phyloP scores from a whole-genome alignment of 768 basidiomycete species.

The Pleurotus platypus region DNA sequence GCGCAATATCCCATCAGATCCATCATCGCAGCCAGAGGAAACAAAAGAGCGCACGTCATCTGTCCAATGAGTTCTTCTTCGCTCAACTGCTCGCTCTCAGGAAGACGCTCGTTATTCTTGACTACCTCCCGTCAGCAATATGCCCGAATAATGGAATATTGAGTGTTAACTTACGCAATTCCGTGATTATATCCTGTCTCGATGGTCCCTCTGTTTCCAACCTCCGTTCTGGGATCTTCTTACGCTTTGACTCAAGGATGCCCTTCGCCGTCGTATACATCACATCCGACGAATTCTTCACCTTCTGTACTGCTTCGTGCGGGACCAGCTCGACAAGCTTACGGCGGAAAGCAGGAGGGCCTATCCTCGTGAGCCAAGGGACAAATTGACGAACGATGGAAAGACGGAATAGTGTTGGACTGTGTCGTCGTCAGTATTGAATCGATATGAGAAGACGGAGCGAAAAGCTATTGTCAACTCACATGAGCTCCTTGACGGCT shows the following conservation, averaged over 20 bases:
- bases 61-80: conserved; percentile 45
- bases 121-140: conserved; percentile 18
- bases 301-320: conserved; percentile 31
- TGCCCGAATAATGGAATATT: not conserved
- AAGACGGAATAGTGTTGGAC: conserved; percentile 42
- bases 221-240: conserved; percentile 14
- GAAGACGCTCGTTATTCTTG: conserved; percentile 32
- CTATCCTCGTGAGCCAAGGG: conserved; percentile 38
- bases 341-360: conserved; percentile 38
- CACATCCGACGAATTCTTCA: conserved; percentile 44
- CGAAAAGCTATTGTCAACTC: conserved; percentile 11
- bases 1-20: not conserved
- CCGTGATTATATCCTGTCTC: conserved; percentile 48
- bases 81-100: conserved; percentile 30
- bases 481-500: conserved; percentile 45
- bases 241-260: conserved; percentile 37
- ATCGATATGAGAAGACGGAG: not conserved
- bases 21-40: not conserved
- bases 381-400: conserved; percentile 44
- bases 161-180: conserved; percentile 34
- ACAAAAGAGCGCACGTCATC: conserved; percentile 36
- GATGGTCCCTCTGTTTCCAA: conserved; percentile 12
- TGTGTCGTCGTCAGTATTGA: conserved; percentile 14
- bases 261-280: conserved; percentile 38
- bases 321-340: conserved; percentile 40